These are phyloP conservation scores for Aeschynomene evenia DNA, from an alignment of 306 rosid species.

Conservation along the genomic window DNA sequence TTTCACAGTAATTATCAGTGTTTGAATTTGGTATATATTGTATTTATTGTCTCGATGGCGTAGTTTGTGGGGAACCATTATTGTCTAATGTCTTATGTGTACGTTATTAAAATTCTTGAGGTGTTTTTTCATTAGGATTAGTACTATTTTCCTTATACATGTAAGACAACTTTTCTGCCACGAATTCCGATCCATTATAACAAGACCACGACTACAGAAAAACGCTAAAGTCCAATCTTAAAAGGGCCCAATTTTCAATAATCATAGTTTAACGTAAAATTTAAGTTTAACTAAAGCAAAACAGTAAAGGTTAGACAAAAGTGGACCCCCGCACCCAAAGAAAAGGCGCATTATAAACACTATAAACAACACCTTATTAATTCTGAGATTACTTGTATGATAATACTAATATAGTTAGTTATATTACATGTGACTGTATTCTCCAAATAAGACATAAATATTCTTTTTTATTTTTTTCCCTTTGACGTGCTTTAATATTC, in stretches of 20 bases:
- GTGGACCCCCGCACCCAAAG: background rate
- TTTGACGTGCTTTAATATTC: too few relatives aligned
- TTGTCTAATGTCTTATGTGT: slow-evolving; percentile 15
- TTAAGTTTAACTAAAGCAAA: background rate
- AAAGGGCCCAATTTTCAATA: background rate
- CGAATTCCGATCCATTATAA: background rate
- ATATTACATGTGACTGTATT: too few relatives aligned
- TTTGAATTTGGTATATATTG: background rate
- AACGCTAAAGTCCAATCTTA: background rate
- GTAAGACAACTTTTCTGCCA: background rate
- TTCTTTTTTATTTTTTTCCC: too few relatives aligned
- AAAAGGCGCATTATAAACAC: background rate
- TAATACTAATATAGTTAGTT: too few relatives aligned
- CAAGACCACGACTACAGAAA: background rate
- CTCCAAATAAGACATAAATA: background rate
- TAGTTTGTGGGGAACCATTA: slow-evolving; percentile 53
- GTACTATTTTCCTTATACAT: too few relatives aligned
- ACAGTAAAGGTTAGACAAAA: background rate
- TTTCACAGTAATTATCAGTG: too few relatives aligned
- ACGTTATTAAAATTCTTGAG: slow-evolving; percentile 2
- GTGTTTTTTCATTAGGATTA: slow-evolving; percentile 26
- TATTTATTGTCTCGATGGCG: slow-evolving; percentile 39
- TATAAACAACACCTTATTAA: too few relatives aligned
- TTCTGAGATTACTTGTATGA: too few relatives aligned
- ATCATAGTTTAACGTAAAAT: background rate